Conservation (phyloP, 1,284 basidiomycete species). For the Ustilago lituana region DNA sequence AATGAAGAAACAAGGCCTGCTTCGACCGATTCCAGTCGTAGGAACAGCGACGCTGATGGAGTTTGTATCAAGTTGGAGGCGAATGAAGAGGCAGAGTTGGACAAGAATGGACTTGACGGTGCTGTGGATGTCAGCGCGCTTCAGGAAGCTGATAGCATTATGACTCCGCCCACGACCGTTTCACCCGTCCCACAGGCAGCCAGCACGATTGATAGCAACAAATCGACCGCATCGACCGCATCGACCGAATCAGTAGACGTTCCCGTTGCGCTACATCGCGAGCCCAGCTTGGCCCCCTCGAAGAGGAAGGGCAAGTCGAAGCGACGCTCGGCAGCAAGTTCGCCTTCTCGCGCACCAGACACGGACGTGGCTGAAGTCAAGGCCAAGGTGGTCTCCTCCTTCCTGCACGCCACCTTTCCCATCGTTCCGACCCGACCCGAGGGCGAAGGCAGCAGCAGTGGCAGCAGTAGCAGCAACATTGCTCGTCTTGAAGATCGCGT, state of each 20-base stretch:
- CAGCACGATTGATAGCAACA: too few species aligned
- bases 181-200: neutral
- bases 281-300: neutral
- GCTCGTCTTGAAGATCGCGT: conserved; percentile 34
- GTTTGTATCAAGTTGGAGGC: conserved; percentile 4
- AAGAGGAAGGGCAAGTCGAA: conserved; percentile 12
- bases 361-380: conserved; percentile 20
- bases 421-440: conserved; percentile 8
- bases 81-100: neutral
- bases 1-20: conserved; percentile 1
- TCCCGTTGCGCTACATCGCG: neutral
- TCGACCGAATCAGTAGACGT: neutral
- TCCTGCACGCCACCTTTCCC: conserved; percentile 43
- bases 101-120: too few species aligned
- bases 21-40: conserved; percentile 6
- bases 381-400: conserved; percentile 14
- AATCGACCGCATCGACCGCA: neutral
- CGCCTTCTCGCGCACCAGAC: conserved; percentile 7
- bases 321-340: conserved; percentile 2
- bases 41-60: conserved; percentile 5
- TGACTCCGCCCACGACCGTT: neutral
- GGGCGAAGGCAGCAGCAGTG: conserved; percentile 10
- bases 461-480: conserved; percentile 13
- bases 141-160: neutral
- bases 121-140: too few species aligned